Evolutionary conservation across 176 grass and related monocot species (phyloP).

Genomic region (Elaeis guineensis): DNA sequence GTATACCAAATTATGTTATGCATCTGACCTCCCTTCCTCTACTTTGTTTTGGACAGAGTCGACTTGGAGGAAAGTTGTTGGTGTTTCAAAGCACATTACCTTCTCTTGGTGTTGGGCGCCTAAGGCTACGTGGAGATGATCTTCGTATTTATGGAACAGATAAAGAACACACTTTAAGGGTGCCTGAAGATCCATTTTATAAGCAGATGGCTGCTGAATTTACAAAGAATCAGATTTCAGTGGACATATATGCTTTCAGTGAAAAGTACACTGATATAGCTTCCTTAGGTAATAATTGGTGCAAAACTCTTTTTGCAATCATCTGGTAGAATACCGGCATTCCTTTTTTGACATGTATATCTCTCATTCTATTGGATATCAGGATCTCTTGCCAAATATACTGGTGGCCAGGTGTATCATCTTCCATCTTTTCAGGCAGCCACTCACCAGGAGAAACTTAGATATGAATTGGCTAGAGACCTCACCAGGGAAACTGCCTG

Average conservation of each 20-base stretch:
- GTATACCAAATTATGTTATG: too few relatives aligned
- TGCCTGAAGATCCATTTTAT: slow-evolving; percentile 88
- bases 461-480: slow-evolving; percentile 72
- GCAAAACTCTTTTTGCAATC: background rate
- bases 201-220: slow-evolving; percentile 99
- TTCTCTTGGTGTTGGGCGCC: slow-evolving; percentile 73
- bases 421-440: slow-evolving; percentile 65
- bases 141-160: slow-evolving; percentile 83
- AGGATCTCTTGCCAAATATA: slow-evolving; percentile 91
- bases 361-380: slow-evolving; percentile 14
- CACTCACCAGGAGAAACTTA: slow-evolving; percentile 70
- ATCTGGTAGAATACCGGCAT: too few relatives aligned
- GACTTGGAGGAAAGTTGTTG: slow-evolving; percentile 83
- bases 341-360: slow-evolving; percentile 8
- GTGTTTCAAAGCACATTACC: slow-evolving; percentile 93
- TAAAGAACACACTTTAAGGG: slow-evolving; percentile 74
- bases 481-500: slow-evolving; percentile 89
- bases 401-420: slow-evolving; percentile 92
- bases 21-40: too few relatives aligned
- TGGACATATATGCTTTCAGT: slow-evolving; percentile 87
- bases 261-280: slow-evolving; percentile 87
- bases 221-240: slow-evolving; percentile 78
- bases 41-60: slow-evolving; percentile 42
- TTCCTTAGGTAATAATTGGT: slow-evolving; percentile 58
- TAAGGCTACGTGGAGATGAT: slow-evolving; percentile 92